Evolutionary conservation across 2,329 filamentous ascomycete genomes (phyloP), one percentile per base, ranked within the genome.

Genomic region (Dactylellina sp.): DNA sequence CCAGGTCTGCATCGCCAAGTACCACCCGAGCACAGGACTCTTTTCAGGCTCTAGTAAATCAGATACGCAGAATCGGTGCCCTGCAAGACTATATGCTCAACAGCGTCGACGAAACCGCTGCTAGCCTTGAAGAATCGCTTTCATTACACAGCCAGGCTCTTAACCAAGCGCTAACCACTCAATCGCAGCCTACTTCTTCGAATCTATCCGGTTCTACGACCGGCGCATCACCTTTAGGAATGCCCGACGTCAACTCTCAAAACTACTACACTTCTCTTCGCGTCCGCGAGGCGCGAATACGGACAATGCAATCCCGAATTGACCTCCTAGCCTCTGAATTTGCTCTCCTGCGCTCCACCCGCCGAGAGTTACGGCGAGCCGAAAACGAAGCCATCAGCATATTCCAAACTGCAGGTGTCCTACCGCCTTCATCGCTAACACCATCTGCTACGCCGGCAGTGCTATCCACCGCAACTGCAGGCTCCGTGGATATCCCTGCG

Each of bases 251-350:
- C 22, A 62, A 4, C 35, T 74, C 70, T 0, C 68, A 72, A 52
- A 66, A 62, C 46, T 66, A 74, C 40, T 61, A 66, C 32, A 74
- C 76, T 9, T 68, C 63, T 9, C 63, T 77, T 14, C 70, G 77
- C 20, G 62, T 76, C 16, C 61, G 77, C 1, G 77, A 78, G 57
- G 77, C 77, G 12, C 66, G 77, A 18, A 59, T 78, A 9, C 50
- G 77, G 11, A 77, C 77, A n/a, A 78, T 78, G 77, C 77, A 78
- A 53, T 76, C 74, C 4, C 62, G 77, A 22, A 78, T 78, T 18
- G 77, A 78, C 18, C 74, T 78, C 6, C 50, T 78, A 14, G 76
- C 77, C 9, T 77, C 75, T 7, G 77, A 78, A 57, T 78, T 78
- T 59, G 74, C 75, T 32, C 47, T 78, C 14, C 57, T 78, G 18